Conservation (phyloP, 345 rosid species). For the Cochlearia excelsa region DNA sequence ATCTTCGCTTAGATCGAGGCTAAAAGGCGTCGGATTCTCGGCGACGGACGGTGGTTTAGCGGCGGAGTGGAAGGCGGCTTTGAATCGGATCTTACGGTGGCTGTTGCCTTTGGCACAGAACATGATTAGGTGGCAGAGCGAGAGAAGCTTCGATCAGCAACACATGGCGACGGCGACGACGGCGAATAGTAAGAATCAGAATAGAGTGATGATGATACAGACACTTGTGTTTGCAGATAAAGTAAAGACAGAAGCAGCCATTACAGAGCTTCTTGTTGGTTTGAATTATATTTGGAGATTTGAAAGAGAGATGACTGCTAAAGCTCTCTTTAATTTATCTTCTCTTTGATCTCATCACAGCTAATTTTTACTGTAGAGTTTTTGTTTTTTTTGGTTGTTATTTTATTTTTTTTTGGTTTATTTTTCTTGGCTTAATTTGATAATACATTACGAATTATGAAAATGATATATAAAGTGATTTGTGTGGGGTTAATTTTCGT, state of each 20-base stretch:
- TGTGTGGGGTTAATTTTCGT: constrained; percentile 13
- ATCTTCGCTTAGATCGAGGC: constrained; percentile 50
- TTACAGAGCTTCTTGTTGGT: constrained; percentile 89
- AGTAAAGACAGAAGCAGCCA: constrained; percentile 88
- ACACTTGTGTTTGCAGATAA: constrained; percentile 76
- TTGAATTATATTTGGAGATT: constrained; percentile 95
- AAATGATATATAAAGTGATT: neutral
- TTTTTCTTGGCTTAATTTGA: constrained; percentile 22
- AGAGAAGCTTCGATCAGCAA: constrained; percentile 91
- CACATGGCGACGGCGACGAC: constrained; percentile 44
- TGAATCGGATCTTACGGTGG: constrained; percentile 78
- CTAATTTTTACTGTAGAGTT: constrained; percentile 40
- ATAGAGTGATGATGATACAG: constrained; percentile 64
- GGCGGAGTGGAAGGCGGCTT: constrained; percentile 77
- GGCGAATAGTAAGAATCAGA: constrained; percentile 31
- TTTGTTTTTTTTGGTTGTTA: constrained; percentile 10
- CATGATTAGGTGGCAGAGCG: constrained; percentile 97
- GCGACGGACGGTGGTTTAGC: constrained; percentile 78
- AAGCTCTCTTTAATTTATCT: constrained; percentile 65
- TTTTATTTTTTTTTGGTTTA: constrained; percentile 18
- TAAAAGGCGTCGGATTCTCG: constrained; percentile 73
- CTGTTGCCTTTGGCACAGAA: constrained; percentile 86
- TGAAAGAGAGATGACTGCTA: constrained; percentile 92
- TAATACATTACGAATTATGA: constrained; percentile 19
- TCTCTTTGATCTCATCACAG: constrained; percentile 36